Base-by-base conservation (phyloP, 1,139 yeast species). In the Saccharomyces hybrid region DNA sequence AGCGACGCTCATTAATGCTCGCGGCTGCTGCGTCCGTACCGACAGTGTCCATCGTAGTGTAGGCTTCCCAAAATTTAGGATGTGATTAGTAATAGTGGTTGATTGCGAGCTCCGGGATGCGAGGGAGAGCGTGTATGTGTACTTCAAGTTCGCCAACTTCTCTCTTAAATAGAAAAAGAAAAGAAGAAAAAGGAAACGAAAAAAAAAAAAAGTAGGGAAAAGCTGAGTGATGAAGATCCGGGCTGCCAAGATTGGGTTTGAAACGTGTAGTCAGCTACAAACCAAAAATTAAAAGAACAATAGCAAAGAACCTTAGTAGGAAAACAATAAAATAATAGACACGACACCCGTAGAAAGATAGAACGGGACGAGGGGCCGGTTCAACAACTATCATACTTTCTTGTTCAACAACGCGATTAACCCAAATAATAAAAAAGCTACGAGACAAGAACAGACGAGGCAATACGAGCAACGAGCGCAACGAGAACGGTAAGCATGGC, bases 21-120 rank as follows among this genome's bases (percentile, higher is more conserved):
- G 51, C 16, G 46, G 42, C 51, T 48, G 51, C 28, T 48, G 51
- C 19, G 49, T 48, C 54, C 48, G 48, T 44, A 41, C 26, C 44
- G 44, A 19, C 44, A 16, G 44, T 38, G 6, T 38, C 44, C 44
- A 38, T 38, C 44, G 25, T 38, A 38, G n/a, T 16, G 5, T 38
- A 38, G n/a, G 44, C 25, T 19, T 19, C 44, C 44, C 23, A 38
- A 19, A 38, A 16, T 6, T 38, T 38, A 38, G 7, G 11, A 14
- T 16, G 9, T 38, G n/a, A 16, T 38, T 11, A 9, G 44, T 38
- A 32, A n/a, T n/a, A 32, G 23, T 25, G 46, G 26, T 14, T 31
- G 13, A 29, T 31, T 19, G 25, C 23, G 31, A 38, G 27, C 16
- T 38, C 13, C 42, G 42, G 19, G 23, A 19, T 14, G 44, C 44